Conservation (phyloP, 202 grass and related monocot genomes). For the Panicum hallii region DNA sequence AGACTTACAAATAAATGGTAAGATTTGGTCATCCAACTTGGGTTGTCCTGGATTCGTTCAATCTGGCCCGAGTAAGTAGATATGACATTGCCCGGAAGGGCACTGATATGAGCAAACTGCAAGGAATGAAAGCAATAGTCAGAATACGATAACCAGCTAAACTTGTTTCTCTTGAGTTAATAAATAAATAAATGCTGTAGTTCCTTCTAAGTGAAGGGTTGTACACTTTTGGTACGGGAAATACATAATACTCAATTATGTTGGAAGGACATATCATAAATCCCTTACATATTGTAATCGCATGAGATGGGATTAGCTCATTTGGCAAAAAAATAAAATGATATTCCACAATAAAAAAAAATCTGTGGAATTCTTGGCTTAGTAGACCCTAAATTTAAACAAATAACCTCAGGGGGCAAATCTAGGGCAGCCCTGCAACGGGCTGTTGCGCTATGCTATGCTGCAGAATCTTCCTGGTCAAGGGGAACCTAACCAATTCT, state of each 20-base stretch:
- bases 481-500: slow-evolving; percentile 25
- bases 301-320: not conserved
- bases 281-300: not conserved
- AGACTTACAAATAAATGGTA: slow-evolving; percentile 43
- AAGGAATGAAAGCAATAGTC: not conserved
- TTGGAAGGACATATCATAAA: slow-evolving; percentile 5
- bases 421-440: not conserved
- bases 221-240: not conserved
- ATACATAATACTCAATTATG: slow-evolving; percentile 25
- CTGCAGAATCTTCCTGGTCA: slow-evolving; percentile 12
- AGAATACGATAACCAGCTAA: slow-evolving; percentile 19
- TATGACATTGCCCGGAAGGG: slow-evolving; percentile 12
- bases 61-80: slow-evolving; percentile 38
- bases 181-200: not conserved
- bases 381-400: not conserved
- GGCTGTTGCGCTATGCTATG: not conserved
- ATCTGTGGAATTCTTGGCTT: slow-evolving; percentile 1
- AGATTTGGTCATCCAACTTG: slow-evolving; percentile 28
- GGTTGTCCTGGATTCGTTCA: slow-evolving; percentile 19
- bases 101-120: slow-evolving; percentile 30
- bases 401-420: not conserved
- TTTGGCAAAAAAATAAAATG: not conserved
- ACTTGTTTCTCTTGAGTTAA: not conserved
- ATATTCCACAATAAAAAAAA: not conserved
- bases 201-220: not conserved